phyloP scores from a whole-genome alignment of 257 asterid genomes.

The Gardenia jasminoides region DNA sequence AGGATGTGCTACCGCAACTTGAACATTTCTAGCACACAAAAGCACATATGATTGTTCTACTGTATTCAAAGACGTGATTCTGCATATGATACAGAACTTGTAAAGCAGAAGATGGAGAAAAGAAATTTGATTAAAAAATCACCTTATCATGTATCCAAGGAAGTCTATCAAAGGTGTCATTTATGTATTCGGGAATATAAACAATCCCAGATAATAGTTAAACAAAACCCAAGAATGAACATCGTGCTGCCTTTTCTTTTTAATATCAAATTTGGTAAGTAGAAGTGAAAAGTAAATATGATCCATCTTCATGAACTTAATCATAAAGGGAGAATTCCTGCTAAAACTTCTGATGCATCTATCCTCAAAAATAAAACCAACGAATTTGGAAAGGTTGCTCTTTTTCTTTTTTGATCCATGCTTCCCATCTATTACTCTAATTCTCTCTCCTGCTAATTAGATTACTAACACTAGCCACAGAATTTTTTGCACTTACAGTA shows the following conservation, averaged over 20 bases:
- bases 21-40: background rate
- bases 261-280: background rate
- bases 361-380: background rate
- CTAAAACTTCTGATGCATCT: no score
- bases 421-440: background rate
- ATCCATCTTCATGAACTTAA: background rate
- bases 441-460: background rate
- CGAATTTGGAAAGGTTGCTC: background rate
- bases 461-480: background rate
- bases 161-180: background rate
- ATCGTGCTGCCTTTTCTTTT: background rate
- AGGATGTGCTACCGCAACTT: background rate
- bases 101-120: background rate
- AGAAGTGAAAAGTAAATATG: background rate
- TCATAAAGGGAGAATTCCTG: background rate
- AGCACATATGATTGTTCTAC: background rate
- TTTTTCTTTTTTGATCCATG: background rate
- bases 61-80: background rate
- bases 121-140: background rate
- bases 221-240: background rate
- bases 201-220: background rate
- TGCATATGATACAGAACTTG: background rate
- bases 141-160: background rate
- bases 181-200: background rate
- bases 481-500: slow-evolving; percentile 32